Evolutionary conservation across 148 eudicot species (phyloP).

Genomic region (Diospyros lotus): DNA sequence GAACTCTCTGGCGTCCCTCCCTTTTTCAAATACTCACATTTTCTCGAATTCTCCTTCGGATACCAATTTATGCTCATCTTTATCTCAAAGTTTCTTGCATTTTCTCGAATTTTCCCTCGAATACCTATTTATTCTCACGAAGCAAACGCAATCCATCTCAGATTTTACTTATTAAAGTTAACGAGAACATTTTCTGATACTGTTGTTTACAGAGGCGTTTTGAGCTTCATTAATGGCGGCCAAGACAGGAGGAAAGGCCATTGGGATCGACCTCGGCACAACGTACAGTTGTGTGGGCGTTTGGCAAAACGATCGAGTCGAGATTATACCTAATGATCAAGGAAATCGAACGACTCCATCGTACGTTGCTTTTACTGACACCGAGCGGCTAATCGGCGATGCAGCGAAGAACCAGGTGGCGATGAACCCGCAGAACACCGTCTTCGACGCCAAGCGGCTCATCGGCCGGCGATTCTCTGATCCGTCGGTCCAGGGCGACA

Average conservation of each 20-base stretch:
- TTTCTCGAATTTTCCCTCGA: background rate
- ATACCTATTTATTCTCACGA: background rate
- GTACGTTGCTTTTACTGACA: slow-evolving; percentile 22
- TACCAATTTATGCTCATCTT: background rate
- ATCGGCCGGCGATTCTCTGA: slow-evolving; percentile 13
- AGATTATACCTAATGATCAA: slow-evolving; percentile 21
- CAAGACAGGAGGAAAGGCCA: slow-evolving; percentile 11
- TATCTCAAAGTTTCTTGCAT: background rate
- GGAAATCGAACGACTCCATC: slow-evolving; percentile 22
- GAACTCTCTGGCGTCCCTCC: background rate
- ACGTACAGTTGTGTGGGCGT: slow-evolving; percentile 23
- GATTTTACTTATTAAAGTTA: background rate
- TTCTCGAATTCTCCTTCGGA: background rate
- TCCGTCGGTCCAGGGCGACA: slow-evolving; percentile 19
- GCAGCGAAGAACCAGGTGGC: slow-evolving; percentile 22
- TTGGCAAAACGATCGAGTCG: slow-evolving; percentile 18
- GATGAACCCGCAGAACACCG: slow-evolving; percentile 23
- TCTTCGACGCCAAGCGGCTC: slow-evolving; percentile 20
- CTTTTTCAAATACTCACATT: background rate
- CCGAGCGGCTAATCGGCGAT: slow-evolving; percentile 17
- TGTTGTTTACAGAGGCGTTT: background rate
- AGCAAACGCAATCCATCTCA: background rate
- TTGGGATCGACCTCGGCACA: slow-evolving; percentile 21
- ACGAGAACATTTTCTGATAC: background rate
- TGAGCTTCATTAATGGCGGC: slow-evolving; percentile 6